Conservation (phyloP, 2,329 filamentous ascomycete genomes). For the Amphichorda felina region DNA sequence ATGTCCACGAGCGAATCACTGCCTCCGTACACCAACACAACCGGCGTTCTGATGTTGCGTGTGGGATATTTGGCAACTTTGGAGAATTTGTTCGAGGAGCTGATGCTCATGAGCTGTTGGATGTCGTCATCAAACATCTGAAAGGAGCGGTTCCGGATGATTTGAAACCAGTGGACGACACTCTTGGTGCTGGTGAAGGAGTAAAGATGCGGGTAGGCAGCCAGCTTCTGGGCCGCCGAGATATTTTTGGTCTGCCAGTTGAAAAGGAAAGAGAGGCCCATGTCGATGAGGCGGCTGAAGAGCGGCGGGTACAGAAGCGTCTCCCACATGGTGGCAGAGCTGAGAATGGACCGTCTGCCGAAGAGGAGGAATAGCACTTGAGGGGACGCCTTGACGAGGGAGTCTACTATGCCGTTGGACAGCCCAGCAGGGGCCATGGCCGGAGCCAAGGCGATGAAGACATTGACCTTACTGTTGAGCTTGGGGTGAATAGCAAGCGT, state of each 20-base stretch:
- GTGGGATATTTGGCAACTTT: conserved; percentile 96
- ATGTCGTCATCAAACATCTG: conserved; percentile 98
- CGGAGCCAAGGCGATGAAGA: conserved; percentile 90
- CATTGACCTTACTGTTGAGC: conserved; percentile 84
- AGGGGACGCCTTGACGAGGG: conserved; percentile 85
- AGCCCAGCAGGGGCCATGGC: conserved; percentile 93
- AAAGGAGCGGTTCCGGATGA: conserved; percentile 90
- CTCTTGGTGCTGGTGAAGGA: conserved; percentile 95
- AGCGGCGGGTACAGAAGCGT: conserved; percentile 89
- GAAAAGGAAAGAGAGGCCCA: conserved; percentile 72
- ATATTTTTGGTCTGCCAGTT: conserved; percentile 85
- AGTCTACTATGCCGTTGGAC: conserved; percentile 81
- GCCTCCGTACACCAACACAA: conserved; percentile 87
- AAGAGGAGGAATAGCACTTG: conserved; percentile 89
- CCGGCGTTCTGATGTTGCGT: conserved; percentile 90
- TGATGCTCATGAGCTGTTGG: conserved; percentile 61
- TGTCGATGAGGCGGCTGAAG: conserved; percentile 79
- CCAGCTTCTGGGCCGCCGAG: conserved; percentile 75
- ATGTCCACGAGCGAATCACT: conserved; percentile 93
- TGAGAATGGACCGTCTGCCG: conserved; percentile 80
- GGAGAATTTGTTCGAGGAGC: conserved; percentile 70
- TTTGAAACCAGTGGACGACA: conserved; percentile 98
- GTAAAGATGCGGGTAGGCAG: conserved; percentile 90
- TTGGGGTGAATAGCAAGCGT: conserved; percentile 84
- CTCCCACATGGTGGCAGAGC: conserved; percentile 95